Evolutionary conservation across 192 early-diverging fungal genomes (phyloP), one percentile per base, ranked within the genome.

Genomic region (Dissophora globulifera): DNA sequence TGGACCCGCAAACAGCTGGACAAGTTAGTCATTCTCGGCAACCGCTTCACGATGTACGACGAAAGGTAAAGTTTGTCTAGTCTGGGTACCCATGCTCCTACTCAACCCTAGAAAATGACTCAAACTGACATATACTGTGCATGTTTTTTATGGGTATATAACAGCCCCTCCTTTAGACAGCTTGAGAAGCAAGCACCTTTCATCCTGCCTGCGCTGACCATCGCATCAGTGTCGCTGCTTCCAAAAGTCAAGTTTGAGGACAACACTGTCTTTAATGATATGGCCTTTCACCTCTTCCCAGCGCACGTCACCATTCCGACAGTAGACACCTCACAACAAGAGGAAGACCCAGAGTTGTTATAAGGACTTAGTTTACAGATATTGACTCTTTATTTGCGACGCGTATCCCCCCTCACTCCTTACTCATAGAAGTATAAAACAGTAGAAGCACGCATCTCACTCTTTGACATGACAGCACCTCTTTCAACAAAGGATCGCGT

Each of bases 11-110:
- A 53, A 23, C 45, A 58, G 5, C 26, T 82, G 32, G 29, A 67
- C 25, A 43, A 67, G 0, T 22, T 82, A 1, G 53, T 79, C 2
- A 66, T 82, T 15, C 49, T 82, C 22, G 81, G 81, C 17, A 82
- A 82, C 35, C 59, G 78, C 19, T 74, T 82, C 41, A 74, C 78
- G 4, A 75, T 69, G 66, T 82, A 82, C 50, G 61, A 75, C 48
- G 76, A 82, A 62, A 69, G 43, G 81, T 82, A 79, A 53, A 30
- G 22, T 17, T 4, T 0, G 9, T 20, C 9, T 27, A 2, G 6
- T n/a, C n/a, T 38, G 49, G 27, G 5, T 45, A n/a, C 43, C 10
- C 9, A 31, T 16, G 3, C 32, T 3, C 12, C 5, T 62, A 11
- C 26, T 16, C 0, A 1, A n/a, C 11, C 8, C 47, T 38, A 38